Evolutionary conservation across 1,284 basidiomycete genomes (phyloP).

Genomic region (Neolentinus lepideus): DNA sequence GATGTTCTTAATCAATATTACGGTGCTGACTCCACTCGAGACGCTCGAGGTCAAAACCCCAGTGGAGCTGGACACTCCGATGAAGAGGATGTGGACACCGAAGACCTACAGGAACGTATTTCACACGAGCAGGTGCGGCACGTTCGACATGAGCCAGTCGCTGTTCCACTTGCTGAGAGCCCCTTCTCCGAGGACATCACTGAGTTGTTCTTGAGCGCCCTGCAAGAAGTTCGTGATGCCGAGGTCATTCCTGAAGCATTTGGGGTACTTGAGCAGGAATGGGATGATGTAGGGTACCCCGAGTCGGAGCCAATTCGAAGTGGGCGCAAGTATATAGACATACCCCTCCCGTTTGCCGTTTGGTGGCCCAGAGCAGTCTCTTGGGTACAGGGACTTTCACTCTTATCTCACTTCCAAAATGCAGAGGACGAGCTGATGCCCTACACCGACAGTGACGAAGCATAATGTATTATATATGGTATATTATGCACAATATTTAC

Average conservation of each 20-base stretch:
- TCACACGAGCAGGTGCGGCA: slow-evolving; percentile 5
- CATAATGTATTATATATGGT: too few relatives aligned
- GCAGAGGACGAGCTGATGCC: too few relatives aligned
- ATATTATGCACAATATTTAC: too few relatives aligned
- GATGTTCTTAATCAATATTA: slow-evolving; percentile 9
- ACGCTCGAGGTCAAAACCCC: not conserved
- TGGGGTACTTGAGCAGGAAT: slow-evolving; percentile 16
- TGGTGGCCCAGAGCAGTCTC: slow-evolving; percentile 16
- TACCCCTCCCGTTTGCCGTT: slow-evolving; percentile 12
- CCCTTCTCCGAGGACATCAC: slow-evolving; percentile 12
- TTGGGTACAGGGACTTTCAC: slow-evolving; percentile 13
- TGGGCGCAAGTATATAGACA: slow-evolving; percentile 8
- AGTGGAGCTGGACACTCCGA: slow-evolving; percentile 8
- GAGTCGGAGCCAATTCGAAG: slow-evolving; percentile 11
- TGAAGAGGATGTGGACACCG: slow-evolving; percentile 6
- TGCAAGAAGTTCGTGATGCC: not conserved
- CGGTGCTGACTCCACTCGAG: slow-evolving; percentile 6
- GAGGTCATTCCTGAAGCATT: slow-evolving; percentile 14
- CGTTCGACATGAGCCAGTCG: slow-evolving; percentile 16
- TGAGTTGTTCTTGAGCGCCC: slow-evolving; percentile 4
- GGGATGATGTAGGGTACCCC: slow-evolving; percentile 14
- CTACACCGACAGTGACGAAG: too few relatives aligned
- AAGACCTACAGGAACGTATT: too few relatives aligned
- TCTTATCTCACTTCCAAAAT: not conserved
- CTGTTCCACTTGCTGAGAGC: slow-evolving; percentile 9